Evolutionary conservation across 495 filamentous ascomycete genomes (phyloP).

Genomic region (Rostrohypoxylon terebratum): DNA sequence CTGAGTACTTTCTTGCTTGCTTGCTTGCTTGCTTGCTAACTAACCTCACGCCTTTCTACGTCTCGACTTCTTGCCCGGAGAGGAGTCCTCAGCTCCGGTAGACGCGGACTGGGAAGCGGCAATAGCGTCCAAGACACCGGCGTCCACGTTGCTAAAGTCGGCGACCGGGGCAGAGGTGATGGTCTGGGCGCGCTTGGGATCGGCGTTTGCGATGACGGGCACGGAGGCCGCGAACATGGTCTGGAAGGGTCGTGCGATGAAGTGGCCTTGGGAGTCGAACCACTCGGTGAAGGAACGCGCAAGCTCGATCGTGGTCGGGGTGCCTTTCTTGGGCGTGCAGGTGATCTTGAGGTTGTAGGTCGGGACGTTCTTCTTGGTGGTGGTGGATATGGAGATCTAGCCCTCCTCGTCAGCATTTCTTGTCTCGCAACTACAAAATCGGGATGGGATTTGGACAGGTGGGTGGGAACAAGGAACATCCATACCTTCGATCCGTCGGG

Average conservation of each 20-base stretch:
- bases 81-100: constrained; percentile 42
- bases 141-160: constrained; percentile 49
- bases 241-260: constrained; percentile 87
- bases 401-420: no score
- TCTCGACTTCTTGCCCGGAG: constrained; percentile 56
- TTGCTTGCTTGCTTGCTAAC: neutral
- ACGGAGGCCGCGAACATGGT: constrained; percentile 78
- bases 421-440: no score
- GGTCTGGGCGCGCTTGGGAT: constrained; percentile 65
- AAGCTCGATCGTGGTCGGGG: constrained; percentile 59
- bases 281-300: constrained; percentile 81
- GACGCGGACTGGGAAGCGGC: constrained; percentile 49
- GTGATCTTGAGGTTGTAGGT: constrained; percentile 80
- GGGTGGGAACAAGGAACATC: no score
- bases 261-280: constrained; percentile 85
- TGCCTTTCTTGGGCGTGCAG: constrained; percentile 57
- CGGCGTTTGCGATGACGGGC: constrained; percentile 73
- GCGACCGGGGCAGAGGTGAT: constrained; percentile 16
- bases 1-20: neutral
- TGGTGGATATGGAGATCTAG: constrained; percentile 77
- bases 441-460: no score
- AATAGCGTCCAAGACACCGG: constrained; percentile 57
- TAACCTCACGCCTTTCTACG: constrained; percentile 57
- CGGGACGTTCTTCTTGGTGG: constrained; percentile 79
- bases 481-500: constrained; percentile 55